phyloP scores from a whole-genome alignment of 768 basidiomycete genomes.

The Coprinellus micaceus region DNA sequence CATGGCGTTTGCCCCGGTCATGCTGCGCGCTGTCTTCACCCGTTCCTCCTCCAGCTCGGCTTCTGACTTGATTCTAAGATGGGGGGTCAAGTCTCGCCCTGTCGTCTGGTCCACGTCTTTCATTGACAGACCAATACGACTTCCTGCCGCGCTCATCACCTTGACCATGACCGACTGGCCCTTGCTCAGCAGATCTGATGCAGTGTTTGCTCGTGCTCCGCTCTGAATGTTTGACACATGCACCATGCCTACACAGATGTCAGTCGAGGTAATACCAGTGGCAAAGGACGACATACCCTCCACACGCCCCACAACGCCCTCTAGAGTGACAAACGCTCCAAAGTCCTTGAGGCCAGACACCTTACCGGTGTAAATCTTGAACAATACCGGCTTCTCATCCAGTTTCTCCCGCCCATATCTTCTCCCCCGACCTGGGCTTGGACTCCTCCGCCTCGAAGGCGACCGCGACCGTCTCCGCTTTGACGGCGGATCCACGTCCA shows the following conservation, averaged over 20 bases:
- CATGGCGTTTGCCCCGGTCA: conserved; percentile 84
- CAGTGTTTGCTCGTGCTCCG: conserved; percentile 80
- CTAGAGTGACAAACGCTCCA: conserved; percentile 89
- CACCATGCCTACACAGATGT: conserved; percentile 72
- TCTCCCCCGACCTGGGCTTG: conserved; percentile 30
- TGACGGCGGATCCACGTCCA: conserved; percentile 40
- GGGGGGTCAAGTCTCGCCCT: conserved; percentile 90
- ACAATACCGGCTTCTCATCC: conserved; percentile 84
- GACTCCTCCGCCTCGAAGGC: conserved; percentile 54
- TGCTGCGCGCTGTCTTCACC: conserved; percentile 53
- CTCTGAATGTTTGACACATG: conserved; percentile 91
- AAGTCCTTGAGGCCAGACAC: conserved; percentile 90
- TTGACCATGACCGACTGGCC: conserved; percentile 92
- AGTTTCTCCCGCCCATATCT: conserved; percentile 34
- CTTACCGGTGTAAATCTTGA: conserved; percentile 91
- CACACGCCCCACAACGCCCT: conserved; percentile 78
- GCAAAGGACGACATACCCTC: conserved; percentile 60
- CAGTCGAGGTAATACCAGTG: conserved; percentile 6
- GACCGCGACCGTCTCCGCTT: conserved; percentile 65
- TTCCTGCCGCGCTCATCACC: conserved; percentile 89
- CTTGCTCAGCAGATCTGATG: conserved; percentile 80
- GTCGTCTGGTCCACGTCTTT: conserved; percentile 93
- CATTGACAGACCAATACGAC: conserved; percentile 85
- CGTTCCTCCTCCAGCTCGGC: conserved; percentile 88
- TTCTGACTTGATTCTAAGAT: conserved; percentile 90